These are phyloP conservation scores for Carallia brachiata DNA, from an alignment of 345 rosid genomes.

Conservation along the genomic window DNA sequence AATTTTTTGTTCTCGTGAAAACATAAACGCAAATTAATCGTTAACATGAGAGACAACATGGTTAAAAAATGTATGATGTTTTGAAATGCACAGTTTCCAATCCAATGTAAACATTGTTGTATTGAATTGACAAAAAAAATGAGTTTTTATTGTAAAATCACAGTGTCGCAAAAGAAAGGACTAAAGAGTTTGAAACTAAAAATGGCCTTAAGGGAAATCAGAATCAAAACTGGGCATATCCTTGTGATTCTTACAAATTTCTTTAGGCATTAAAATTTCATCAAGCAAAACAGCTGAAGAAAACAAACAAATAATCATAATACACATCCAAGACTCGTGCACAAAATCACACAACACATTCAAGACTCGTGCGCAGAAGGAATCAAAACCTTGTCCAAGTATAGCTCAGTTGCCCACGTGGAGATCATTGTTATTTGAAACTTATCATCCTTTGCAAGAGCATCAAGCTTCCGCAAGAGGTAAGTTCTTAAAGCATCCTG, in stretches of 20 bases:
- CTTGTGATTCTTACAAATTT: not conserved
- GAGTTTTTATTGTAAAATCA: too few species aligned
- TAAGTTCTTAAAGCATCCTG: constrained; percentile 99
- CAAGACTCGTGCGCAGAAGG: constrained; percentile 23
- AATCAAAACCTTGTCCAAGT: constrained; percentile 87
- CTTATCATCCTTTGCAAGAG: constrained; percentile 84
- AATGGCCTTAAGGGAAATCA: too few species aligned
- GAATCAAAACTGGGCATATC: constrained; percentile 1
- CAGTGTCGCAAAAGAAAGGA: too few species aligned
- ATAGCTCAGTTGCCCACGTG: constrained; percentile 96
- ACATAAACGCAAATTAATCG: too few species aligned
- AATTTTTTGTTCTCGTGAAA: not conserved
- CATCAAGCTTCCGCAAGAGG: constrained; percentile 91
- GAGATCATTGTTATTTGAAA: constrained; percentile 99
- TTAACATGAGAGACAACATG: too few species aligned
- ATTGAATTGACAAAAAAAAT: too few species aligned
- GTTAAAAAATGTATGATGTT: not conserved
- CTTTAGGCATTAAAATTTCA: constrained; percentile 7
- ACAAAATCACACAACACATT: constrained; percentile 5
- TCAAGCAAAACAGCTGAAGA: constrained; percentile 3
- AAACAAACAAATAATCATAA: constrained; percentile 9
- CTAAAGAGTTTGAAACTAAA: too few species aligned
- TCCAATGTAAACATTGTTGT: too few species aligned
- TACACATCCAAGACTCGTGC: constrained; percentile 14
- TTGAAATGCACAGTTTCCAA: not conserved